Base-by-base conservation (phyloP, 2,329 filamentous ascomycete genomes). In the Penicillium freii region DNA sequence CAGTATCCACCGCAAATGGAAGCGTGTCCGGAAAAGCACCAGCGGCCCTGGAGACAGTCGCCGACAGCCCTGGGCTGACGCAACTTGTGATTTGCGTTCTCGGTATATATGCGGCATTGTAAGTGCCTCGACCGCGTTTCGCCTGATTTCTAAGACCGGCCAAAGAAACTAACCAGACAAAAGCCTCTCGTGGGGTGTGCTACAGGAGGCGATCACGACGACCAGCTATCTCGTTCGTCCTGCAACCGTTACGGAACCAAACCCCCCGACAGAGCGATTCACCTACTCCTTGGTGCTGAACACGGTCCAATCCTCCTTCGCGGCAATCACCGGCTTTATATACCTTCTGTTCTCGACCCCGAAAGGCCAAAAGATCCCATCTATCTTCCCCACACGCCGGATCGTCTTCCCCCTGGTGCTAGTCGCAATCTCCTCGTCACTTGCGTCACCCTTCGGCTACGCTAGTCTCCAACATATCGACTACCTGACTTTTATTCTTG, bases 81-180 rank as follows among this genome's bases (percentile, higher is more conserved):
- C 89, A 96, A 75, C 84, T 97, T 55, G 77, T 92, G 48, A 84
- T 96, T 60, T 93, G 92, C 63, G 91, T 97, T n/a, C 87, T 87
- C 7, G 94, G 94, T 58, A 99, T 99, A 67, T 99, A 99, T 75
- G 91, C 89, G 36, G 96, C 92, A 36, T 99, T 99, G 93, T 97
- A 84, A 60, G 71, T 66, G 49, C 23, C 19, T 46, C 31, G 25
- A 38, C 23, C 31, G 7, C 19, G 8, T 27, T 23, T 36, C 15
- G 45, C 46, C 19, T 51, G 29, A 33, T 34, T 19, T 15, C 23
- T 21, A 33, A 25, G 38, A 40, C 29, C 38, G 29, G 7, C 11
- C 6, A 15, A 31, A n/a, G 25, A 44, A 52, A 56, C 56, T 59
- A 42, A 60, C 52, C 21, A 49, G 17, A 31, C 10, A 2, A 38